Percentiles rank a stretch among this genome's conserved stretches.
Evolutionary conservation across 805 yeast species (phyloP).

Genomic region (Vanderwaltozyma tropicalis): DNA sequence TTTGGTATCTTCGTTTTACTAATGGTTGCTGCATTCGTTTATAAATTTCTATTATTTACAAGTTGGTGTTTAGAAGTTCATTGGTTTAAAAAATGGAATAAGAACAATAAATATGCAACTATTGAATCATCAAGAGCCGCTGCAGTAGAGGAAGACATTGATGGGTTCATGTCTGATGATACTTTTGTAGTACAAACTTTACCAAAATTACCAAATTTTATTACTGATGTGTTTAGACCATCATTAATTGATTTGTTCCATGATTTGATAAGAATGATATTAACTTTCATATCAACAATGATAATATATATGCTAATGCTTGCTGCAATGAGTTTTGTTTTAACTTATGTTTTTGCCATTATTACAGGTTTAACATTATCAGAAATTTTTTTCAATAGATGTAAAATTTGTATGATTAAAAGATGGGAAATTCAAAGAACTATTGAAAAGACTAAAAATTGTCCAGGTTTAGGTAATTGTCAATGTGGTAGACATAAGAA

Average conservation of each 20-base stretch:
- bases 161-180: constrained; percentile 20
- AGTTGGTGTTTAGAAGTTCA: constrained; percentile 57
- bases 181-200: constrained; percentile 8
- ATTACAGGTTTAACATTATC: constrained; percentile 61
- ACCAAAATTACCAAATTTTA: constrained; percentile 25
- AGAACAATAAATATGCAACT: constrained; percentile 7
- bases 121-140: background rate
- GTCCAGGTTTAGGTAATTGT: constrained; percentile 22
- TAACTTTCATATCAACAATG: constrained; percentile 54
- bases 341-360: constrained; percentile 64
- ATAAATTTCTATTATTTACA: constrained; percentile 49
- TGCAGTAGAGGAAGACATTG: constrained; percentile 28
- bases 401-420: constrained; percentile 22
- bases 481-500: constrained; percentile 21
- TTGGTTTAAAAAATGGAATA: constrained; percentile 42
- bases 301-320: constrained; percentile 66
- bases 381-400: constrained; percentile 57
- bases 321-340: constrained; percentile 62
- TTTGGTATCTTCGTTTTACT: constrained; percentile 63
- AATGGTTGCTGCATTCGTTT: constrained; percentile 46
- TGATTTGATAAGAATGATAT: constrained; percentile 44
- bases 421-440: constrained; percentile 27
- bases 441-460: constrained; percentile 17
- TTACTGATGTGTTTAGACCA: constrained; percentile 23
- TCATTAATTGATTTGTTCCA: constrained; percentile 20